Base-by-base conservation (phyloP, 2,329 filamentous ascomycete genomes). In the Alternaria brassicicola region DNA sequence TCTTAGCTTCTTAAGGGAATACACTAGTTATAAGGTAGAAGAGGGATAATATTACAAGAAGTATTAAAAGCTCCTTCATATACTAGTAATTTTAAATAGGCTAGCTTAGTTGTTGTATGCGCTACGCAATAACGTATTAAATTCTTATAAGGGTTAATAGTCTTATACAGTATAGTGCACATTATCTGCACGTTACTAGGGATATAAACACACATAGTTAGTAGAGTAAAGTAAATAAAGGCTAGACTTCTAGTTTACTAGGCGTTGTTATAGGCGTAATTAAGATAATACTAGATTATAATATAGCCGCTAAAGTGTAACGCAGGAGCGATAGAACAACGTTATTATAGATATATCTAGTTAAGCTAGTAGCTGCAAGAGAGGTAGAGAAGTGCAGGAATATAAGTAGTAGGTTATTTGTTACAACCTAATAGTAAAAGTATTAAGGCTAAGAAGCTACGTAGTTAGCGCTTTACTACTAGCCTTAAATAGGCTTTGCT, bases 21-120 rank as follows among this genome's bases (percentile, higher is more conserved):
- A 15, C 9, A 39, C 23, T n/a, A n/a, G 25, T 19, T 30, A 10
- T 28, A 12, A 50, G 25, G n/a, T 15, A n/a, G 33, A 38, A 50
- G n/a, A 50, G n/a, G 33, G 47, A 50, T 38, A 30, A 39, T 13
- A 50, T 46, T 41, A 4, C 41, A 3, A 56, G 47, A 30, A 28
- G 47, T 7, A 46, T 19, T 46, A 12, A 39, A 33, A 36, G 47
- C 41, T 52, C 13, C 12, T 36, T 55, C 52, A 56, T 56, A 56
- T 56, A 56, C 17, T 8, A 28, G 4, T 56, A 12, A 42, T 56
- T 25, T 45, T 51, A 6, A 42, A 17, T 56, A 41, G 25, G 12
- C 39, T 51, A 12, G 31, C 36, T 52, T 9, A 23, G 41, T 39
- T 10, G 10, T 45, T 30, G n/a, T 9, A 38, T 38, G 35, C 35